Evolutionary conservation across 345 rosid species (phyloP).

Genomic region (Nasturtium officinale): DNA sequence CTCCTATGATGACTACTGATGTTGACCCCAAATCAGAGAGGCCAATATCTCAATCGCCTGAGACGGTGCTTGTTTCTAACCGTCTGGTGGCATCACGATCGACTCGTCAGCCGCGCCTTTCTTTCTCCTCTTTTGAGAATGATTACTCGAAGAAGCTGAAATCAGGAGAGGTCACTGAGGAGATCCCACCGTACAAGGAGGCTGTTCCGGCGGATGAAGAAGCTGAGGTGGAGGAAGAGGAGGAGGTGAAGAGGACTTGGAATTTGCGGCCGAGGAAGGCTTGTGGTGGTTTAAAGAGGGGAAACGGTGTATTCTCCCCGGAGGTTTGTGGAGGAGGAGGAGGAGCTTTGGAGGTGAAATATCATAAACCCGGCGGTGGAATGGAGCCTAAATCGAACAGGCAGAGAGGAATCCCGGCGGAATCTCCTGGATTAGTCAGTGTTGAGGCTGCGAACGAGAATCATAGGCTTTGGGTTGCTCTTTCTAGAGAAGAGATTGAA

Average conservation of each 20-base stretch:
- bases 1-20: slow-evolving; percentile 26
- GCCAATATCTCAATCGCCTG: slow-evolving; percentile 37
- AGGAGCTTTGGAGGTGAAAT: slow-evolving; percentile 33
- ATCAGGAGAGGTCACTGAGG: slow-evolving; percentile 19
- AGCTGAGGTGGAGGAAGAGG: slow-evolving; percentile 47
- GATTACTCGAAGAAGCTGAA: slow-evolving; percentile 24
- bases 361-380: slow-evolving; percentile 41
- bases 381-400: slow-evolving; percentile 64
- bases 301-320: slow-evolving; percentile 29
- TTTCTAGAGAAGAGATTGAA: slow-evolving; percentile 86
- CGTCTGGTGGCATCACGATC: slow-evolving; percentile 68
- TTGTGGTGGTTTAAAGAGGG: slow-evolving; percentile 27
- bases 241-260: slow-evolving; percentile 63
- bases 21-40: slow-evolving; percentile 40
- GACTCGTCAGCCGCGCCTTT: slow-evolving; percentile 53
- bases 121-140: slow-evolving; percentile 46
- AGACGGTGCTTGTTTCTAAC: slow-evolving; percentile 22
- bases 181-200: slow-evolving; percentile 30
- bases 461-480: slow-evolving; percentile 69
- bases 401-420: slow-evolving; percentile 65
- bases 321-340: slow-evolving; percentile 22
- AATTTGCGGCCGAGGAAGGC: slow-evolving; percentile 74
- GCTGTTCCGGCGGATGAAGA: slow-evolving; percentile 39
- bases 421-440: slow-evolving; percentile 47
- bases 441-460: slow-evolving; percentile 61